Evolutionary conservation across 1,139 yeast species (phyloP).

Genomic region (Hyphopichia buzzinii): DNA sequence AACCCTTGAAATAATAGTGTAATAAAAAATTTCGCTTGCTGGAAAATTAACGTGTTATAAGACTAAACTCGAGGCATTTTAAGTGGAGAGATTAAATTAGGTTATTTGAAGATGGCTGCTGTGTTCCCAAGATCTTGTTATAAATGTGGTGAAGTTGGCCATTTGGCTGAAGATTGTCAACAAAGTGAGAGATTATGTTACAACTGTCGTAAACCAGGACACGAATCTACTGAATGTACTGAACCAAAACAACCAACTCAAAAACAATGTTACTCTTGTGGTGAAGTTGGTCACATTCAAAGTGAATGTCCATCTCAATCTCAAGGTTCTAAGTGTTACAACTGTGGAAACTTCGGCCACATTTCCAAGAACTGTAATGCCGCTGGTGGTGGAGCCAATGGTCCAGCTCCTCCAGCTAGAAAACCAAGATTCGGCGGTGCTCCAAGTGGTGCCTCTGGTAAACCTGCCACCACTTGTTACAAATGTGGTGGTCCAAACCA

Average conservation of each 20-base stretch:
- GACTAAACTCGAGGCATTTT: not conserved
- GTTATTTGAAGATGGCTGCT: constrained; percentile 47
- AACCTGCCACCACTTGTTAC: constrained; percentile 67
- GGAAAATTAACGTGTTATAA: not conserved
- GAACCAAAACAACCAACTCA: constrained; percentile 79
- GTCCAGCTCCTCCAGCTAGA: constrained; percentile 17
- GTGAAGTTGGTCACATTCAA: constrained; percentile 69
- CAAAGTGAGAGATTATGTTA: constrained; percentile 84
- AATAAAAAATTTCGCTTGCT: constrained; percentile 1
- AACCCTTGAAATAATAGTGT: constrained; percentile 4
- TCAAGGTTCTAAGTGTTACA: constrained; percentile 52
- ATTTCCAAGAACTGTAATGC: constrained; percentile 70
- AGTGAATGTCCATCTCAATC: constrained; percentile 58
- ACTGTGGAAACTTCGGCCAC: constrained; percentile 78
- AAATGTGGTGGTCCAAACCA: constrained; percentile 94
- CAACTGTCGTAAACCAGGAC: constrained; percentile 91
- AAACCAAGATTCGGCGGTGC: constrained; percentile 18
- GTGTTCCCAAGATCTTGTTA: constrained; percentile 82
- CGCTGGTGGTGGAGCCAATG: constrained; percentile 16
- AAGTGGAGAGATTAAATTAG: not conserved
- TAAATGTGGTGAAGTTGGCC: constrained; percentile 88
- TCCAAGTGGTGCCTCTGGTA: constrained; percentile 13
- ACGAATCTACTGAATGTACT: constrained; percentile 84
- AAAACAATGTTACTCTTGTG: constrained; percentile 90
- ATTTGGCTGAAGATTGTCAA: constrained; percentile 72